Base-by-base conservation (phyloP, 2,329 filamentous ascomycete species). In the Hypoxylon sp. region DNA sequence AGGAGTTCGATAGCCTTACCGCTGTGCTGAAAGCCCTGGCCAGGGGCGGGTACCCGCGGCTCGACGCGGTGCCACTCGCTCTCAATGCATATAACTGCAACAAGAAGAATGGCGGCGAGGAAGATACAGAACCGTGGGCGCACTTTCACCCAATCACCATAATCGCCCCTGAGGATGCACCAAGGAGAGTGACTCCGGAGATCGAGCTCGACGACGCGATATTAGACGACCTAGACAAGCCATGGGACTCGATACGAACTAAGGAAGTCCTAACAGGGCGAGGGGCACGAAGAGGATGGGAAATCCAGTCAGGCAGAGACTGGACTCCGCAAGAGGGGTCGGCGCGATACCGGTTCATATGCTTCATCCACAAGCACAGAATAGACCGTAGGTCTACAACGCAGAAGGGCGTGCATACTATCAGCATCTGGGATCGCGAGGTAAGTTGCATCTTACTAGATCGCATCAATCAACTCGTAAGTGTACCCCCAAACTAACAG, bases 361-460 rank as follows among this genome's bases (percentile, higher is more conserved):
- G 73, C 44, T 75, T 74, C 52, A 72, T 74, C 52, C 72, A 74
- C 60, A 65, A 65, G 60, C 73, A 75, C 48, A 13, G 55, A 24
- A 65, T 74, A 29, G 31, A 63, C 10, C 55, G 61, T 1, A 52
- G 42, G 42, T 17, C 32, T 1, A 62, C 50, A 6, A 2, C 7
- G 4, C 67, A 71, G 47, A 71, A 68, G 39, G 29, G 58, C 19
- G 64, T 73, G 27, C 68, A 67, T 48, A 75, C 72, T 1, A 72
- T 74, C 19, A 74, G 73, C 37, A 72, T 75, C 55, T 74, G 68
- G 67, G 73, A 74, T 44, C 69, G 73, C 11, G 68, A 75, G 70
- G 72, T 72, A 57, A 48, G 69, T 15, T 31, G 15, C 24, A 27
- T 50, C 24, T 29, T 6, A 31, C n/a, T 35, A 11, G n/a, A 44